Evolutionary conservation across 306 rosid species (phyloP).

Genomic region (Quercus variabilis): DNA sequence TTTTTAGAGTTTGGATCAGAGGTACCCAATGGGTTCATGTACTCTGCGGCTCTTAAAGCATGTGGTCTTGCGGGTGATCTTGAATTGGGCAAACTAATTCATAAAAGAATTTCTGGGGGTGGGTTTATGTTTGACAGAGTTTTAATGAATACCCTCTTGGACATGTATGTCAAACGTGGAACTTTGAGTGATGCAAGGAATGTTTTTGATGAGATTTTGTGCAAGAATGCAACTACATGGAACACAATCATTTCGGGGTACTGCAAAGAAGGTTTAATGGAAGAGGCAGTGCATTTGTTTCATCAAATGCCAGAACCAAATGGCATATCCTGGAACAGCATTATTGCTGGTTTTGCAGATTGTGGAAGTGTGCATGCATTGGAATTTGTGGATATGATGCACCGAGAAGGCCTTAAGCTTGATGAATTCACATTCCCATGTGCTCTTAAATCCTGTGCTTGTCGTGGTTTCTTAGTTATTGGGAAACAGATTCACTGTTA

Average conservation of each 20-base stretch:
- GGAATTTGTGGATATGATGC: constrained; percentile 61
- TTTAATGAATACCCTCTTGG: constrained; percentile 85
- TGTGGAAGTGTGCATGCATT: constrained; percentile 38
- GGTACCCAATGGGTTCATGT: constrained; percentile 62
- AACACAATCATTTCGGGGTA: constrained; percentile 61
- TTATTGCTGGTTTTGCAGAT: constrained; percentile 66
- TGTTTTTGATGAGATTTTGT: constrained; percentile 44
- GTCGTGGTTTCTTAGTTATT: constrained; percentile 25
- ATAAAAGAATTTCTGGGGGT: constrained; percentile 30
- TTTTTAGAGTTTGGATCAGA: constrained; percentile 46
- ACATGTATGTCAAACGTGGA: constrained; percentile 85
- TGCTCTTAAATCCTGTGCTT: constrained; percentile 60
- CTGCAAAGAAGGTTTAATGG: constrained; percentile 51
- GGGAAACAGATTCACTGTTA: constrained; percentile 73
- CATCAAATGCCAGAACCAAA: constrained; percentile 59
- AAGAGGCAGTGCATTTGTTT: constrained; percentile 59
- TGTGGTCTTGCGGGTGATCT: constrained; percentile 55
- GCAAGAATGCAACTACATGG: constrained; percentile 57
- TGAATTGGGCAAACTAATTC: constrained; percentile 56
- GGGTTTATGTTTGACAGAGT: constrained; percentile 56
- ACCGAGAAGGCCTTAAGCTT: constrained; percentile 46
- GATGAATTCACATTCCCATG: constrained; percentile 73
- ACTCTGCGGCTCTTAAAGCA: constrained; percentile 81
- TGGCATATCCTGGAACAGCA: constrained; percentile 73
- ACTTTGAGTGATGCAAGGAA: constrained; percentile 54